Evolutionary conservation across 176 grass and related monocot genomes (phyloP), one percentile per base, ranked within the genome.

Genomic region (Avena atlantica): DNA sequence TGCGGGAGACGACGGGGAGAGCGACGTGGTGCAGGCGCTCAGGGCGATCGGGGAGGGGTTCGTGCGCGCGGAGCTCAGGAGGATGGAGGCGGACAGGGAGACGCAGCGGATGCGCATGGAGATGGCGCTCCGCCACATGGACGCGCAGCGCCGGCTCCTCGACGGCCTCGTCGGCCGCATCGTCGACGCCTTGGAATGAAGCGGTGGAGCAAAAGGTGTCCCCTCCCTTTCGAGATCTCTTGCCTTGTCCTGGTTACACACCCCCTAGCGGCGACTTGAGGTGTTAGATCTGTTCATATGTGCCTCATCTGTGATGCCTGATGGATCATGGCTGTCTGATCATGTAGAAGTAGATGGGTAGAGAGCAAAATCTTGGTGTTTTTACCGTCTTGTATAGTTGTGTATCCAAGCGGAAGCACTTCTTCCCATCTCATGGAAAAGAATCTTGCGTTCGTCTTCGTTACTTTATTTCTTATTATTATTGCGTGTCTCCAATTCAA

Each of bases 51-150:
- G 93, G 1, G 90, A 94, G 63, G 93, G 93, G 0, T 94, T 94
- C 48, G 73, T 94, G 53, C 88, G 93, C 44, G 90, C 88, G 20
- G 93, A 94, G 82, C 90, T 90, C 73, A 88, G 85, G 87, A 76
- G 90, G 88, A 92, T 94, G 93, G 93, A 92, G 85, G 90, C 84
- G 29, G 90, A 88, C 4, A 85, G 87, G 83, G 90, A 94, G 87
- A 58, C 86, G 82, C 90, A 94, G 90, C 87, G 88, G 88, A 74
- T 92, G 84, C 90, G 93, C 66, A 94, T 93, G 94, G 92, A 96
- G 16, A 91, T 93, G 94, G 94, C 90, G 71, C 70, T 96, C 25
- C 73, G 89, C 36, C 87, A 88, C 34, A 87, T 93, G 45, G 93
- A 92, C 52, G 88, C 84, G 7, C 88, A 93, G 91, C 81, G 76